Percentiles rank a stretch among this genome's conserved stretches.
These are phyloP conservation scores for Termitomyces sp. DNA, from an alignment of 768 basidiomycete genomes.

Conservation along the genomic window DNA sequence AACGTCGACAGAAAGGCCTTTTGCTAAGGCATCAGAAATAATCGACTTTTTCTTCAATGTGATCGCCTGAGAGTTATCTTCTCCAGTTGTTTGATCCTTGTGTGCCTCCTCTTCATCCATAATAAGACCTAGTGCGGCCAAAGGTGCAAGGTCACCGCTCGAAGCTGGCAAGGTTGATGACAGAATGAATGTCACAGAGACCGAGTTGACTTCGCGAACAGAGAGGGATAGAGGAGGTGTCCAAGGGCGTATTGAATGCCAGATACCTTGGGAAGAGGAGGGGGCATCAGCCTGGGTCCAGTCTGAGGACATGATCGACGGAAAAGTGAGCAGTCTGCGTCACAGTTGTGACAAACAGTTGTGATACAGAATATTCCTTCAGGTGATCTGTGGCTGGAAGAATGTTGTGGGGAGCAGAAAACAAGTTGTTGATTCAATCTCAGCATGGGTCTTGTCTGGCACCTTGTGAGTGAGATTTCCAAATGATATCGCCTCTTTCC, in stretches of 20 bases:
- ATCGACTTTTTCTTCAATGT: conserved; percentile 31
- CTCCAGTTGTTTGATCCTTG: conserved; percentile 29
- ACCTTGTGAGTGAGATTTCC: neutral
- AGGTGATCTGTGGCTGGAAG: no score
- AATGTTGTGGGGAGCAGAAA: no score
- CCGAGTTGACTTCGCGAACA: conserved; percentile 79
- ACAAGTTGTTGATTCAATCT: neutral
- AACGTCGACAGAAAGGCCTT: conserved; percentile 74
- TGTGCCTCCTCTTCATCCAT: conserved; percentile 25
- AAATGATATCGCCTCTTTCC: neutral
- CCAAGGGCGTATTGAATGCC: conserved; percentile 78
- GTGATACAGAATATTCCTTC: neutral
- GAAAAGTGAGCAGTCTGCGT: neutral
- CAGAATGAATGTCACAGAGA: conserved; percentile 76
- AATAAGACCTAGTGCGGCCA: conserved; percentile 33
- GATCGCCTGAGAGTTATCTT: conserved; percentile 19
- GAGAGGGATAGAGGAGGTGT: conserved; percentile 61
- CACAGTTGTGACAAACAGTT: conserved; percentile 1
- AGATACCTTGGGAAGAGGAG: conserved; percentile 26
- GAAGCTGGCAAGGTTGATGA: conserved; percentile 42
- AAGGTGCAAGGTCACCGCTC: conserved; percentile 32
- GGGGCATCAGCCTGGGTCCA: conserved; percentile 14
- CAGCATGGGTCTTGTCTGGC: neutral
- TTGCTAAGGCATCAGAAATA: conserved; percentile 62
- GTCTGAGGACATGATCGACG: conserved; percentile 21